Percentiles rank a stretch among this genome's conserved stretches.
Evolutionary conservation across 352 stramenopile species (phyloP).

Genomic region (Globisporangium recalcitrans): DNA sequence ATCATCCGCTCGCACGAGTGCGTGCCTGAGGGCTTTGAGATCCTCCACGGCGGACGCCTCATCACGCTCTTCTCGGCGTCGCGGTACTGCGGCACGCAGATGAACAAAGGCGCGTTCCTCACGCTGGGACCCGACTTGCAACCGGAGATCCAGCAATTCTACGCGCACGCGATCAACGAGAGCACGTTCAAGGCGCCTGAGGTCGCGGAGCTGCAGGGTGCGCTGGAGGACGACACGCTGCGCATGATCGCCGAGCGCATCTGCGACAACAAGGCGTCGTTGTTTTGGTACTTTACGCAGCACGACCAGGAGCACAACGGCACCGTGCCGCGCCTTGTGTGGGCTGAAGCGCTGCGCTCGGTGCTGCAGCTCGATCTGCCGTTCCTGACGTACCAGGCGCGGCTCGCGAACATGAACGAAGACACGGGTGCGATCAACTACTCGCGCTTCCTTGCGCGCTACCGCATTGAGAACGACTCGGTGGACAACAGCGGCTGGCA

Average conservation of each 20-base stretch:
- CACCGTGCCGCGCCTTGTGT: slow-evolving; percentile 79
- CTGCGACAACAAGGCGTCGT: slow-evolving; percentile 86
- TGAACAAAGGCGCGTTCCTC: slow-evolving; percentile 92
- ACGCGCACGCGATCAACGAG: slow-evolving; percentile 83
- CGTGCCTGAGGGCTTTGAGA: slow-evolving; percentile 89
- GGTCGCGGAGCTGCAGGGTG: slow-evolving; percentile 66
- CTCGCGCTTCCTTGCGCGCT: slow-evolving; percentile 90
- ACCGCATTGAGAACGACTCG: slow-evolving; percentile 87
- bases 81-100: slow-evolving; percentile 89
- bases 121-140: slow-evolving; percentile 88
- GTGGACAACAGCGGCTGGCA: slow-evolving; percentile 87
- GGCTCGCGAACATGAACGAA: slow-evolving; percentile 83
- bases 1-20: slow-evolving; percentile 94
- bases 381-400: slow-evolving; percentile 87
- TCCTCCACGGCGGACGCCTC: slow-evolving; percentile 80
- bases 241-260: slow-evolving; percentile 93
- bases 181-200: slow-evolving; percentile 69
- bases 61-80: slow-evolving; percentile 92
- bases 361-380: slow-evolving; percentile 90
- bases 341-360: slow-evolving; percentile 87
- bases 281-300: slow-evolving; percentile 94
- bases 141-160: slow-evolving; percentile 93
- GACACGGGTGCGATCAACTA: slow-evolving; percentile 88
- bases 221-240: slow-evolving; percentile 86
- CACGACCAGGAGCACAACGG: slow-evolving; percentile 89